Percentiles rank a stretch among this genome's conserved stretches.
These are phyloP conservation scores for Immersiella caudata DNA, from an alignment of 495 filamentous ascomycete species.

Conservation along the genomic window DNA sequence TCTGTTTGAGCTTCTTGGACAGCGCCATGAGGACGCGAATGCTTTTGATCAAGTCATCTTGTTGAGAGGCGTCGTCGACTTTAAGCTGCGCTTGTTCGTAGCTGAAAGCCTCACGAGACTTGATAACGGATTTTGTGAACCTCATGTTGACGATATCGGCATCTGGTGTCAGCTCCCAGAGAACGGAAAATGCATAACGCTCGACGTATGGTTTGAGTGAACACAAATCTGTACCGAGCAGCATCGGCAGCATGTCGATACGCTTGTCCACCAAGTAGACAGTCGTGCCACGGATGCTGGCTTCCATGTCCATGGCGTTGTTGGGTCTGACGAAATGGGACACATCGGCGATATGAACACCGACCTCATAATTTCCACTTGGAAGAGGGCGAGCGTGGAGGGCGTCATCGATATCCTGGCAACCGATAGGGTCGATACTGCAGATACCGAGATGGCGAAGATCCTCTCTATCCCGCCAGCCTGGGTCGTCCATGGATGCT, in stretches of 20 bases:
- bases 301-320: slow-evolving; percentile 95
- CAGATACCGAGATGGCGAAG: slow-evolving; percentile 85
- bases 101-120: slow-evolving; percentile 95
- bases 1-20: slow-evolving; percentile 91
- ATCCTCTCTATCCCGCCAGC: slow-evolving; percentile 84
- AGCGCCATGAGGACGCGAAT: slow-evolving; percentile 87
- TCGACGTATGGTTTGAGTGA: slow-evolving; percentile 97
- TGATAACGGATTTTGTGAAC: slow-evolving; percentile 97
- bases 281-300: slow-evolving; percentile 89
- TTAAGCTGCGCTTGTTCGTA: slow-evolving; percentile 94
- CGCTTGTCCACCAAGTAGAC: slow-evolving; percentile 98
- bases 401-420: slow-evolving; percentile 98
- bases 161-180: slow-evolving; percentile 88
- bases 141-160: slow-evolving; percentile 79
- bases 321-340: slow-evolving; percentile 97
- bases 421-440: slow-evolving; percentile 95
- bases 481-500: slow-evolving; percentile 68
- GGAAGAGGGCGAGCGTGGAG: slow-evolving; percentile 82
- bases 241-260: slow-evolving; percentile 97
- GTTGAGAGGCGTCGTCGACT: slow-evolving; percentile 83
- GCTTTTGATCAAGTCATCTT: slow-evolving; percentile 84
- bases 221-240: slow-evolving; percentile 93
- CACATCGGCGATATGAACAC: slow-evolving; percentile 98
- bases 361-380: slow-evolving; percentile 94
- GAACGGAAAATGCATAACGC: slow-evolving; percentile 90